phyloP scores from a whole-genome alignment of 176 grass and related monocot species.

The Lolium perenne region DNA sequence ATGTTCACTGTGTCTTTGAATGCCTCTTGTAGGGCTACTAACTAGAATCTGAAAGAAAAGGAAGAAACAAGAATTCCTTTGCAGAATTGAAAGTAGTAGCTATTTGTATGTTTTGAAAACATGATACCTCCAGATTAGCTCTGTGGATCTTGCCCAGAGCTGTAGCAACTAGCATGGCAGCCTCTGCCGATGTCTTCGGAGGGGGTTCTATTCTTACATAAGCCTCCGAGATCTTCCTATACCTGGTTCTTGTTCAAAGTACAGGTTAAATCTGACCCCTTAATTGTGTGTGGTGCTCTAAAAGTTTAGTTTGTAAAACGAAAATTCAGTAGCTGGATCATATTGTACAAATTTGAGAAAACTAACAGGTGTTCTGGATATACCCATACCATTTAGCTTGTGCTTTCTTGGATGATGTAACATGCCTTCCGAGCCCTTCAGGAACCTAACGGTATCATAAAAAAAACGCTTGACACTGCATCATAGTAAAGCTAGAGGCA shows the following conservation, averaged over 20 bases:
- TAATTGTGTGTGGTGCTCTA: background rate
- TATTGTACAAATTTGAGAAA: background rate
- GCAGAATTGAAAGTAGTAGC: background rate
- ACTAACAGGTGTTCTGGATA: background rate
- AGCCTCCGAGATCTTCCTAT: constrained; percentile 9
- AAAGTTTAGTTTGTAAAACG: background rate
- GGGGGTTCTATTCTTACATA: constrained; percentile 16
- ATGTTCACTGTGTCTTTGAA: background rate
- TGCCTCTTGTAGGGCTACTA: background rate
- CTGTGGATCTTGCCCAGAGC: constrained; percentile 27
- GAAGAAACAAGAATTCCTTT: background rate
- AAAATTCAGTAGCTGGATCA: background rate
- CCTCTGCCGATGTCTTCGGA: constrained; percentile 33
- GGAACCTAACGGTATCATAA: constrained; percentile 16
- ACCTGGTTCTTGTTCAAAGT: constrained; percentile 26
- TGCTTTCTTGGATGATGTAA: constrained; percentile 24
- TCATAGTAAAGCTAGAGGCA: background rate
- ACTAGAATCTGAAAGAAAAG: background rate
- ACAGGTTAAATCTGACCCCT: background rate
- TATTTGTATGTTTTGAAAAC: background rate
- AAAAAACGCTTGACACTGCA: background rate
- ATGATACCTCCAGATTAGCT: constrained; percentile 31
- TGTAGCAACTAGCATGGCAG: constrained; percentile 33
- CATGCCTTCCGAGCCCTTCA: constrained; percentile 26
- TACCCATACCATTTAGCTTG: constrained; percentile 20